phyloP scores from a whole-genome alignment of 2,329 filamentous ascomycete species.

The Monosporascus sp. region DNA sequence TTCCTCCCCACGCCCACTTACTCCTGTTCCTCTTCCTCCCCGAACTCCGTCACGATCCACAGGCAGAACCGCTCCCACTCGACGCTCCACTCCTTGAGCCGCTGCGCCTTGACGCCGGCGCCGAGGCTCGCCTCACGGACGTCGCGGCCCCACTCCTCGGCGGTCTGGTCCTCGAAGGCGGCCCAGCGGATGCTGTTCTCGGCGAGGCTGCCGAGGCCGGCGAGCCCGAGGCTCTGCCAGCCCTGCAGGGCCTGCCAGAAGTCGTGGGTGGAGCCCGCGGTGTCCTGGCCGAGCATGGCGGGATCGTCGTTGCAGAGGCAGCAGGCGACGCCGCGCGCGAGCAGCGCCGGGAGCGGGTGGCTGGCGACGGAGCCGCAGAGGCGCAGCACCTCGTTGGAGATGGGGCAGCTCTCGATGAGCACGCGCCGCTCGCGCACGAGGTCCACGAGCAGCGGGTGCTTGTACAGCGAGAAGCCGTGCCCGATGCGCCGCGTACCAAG shows the following conservation, averaged over 20 bases:
- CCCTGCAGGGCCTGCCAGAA: constrained; percentile 92
- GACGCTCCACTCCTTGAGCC: constrained; percentile 70
- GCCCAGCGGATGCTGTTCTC: constrained; percentile 93
- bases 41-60: constrained; percentile 79
- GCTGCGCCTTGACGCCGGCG: constrained; percentile 61
- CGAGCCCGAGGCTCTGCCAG: constrained; percentile 85
- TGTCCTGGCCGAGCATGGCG: constrained; percentile 78
- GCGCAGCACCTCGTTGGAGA: constrained; percentile 82
- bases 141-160: constrained; percentile 65
- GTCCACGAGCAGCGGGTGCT: constrained; percentile 83
- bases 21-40: constrained; percentile 25
- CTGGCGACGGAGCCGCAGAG: constrained; percentile 70
- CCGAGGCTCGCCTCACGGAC: constrained; percentile 72
- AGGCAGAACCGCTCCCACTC: constrained; percentile 88
- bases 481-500: constrained; percentile 85
- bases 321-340: constrained; percentile 79
- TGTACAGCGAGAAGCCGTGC: constrained; percentile 82
- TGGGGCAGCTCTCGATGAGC: constrained; percentile 82
- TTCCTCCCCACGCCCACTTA: background rate
- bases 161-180: constrained; percentile 73
- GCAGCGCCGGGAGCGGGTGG: constrained; percentile 76
- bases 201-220: constrained; percentile 77
- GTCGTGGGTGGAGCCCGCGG: constrained; percentile 79
- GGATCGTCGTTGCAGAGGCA: constrained; percentile 88
- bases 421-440: constrained; percentile 87